Percentiles rank a stretch among this genome's conserved stretches.
These are phyloP conservation scores for Aureobasidium leucospermi DNA, from an alignment of 2,329 filamentous ascomycete genomes.

Conservation along the genomic window DNA sequence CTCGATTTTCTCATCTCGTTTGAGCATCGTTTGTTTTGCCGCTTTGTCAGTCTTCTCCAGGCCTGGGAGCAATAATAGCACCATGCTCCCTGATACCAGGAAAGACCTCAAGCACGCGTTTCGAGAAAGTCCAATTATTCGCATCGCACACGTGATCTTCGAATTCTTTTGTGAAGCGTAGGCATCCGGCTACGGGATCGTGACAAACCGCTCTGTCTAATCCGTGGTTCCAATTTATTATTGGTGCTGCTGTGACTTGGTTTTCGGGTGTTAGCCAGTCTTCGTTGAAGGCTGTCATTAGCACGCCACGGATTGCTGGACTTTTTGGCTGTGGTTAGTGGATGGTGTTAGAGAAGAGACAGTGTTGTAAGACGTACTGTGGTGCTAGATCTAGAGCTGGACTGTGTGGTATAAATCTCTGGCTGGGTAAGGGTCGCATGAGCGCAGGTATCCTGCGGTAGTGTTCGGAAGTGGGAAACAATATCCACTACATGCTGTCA, in stretches of 20 bases:
- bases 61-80: neutral
- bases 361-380: neutral
- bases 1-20: no score
- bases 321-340: neutral
- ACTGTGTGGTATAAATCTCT: conserved; percentile 12
- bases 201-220: neutral
- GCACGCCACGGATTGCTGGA: conserved; percentile 2
- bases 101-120: neutral
- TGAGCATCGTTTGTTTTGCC: no score
- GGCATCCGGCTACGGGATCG: neutral
- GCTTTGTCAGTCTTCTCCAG: neutral
- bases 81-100: neutral
- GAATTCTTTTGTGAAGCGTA: conserved; percentile 7
- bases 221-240: neutral
- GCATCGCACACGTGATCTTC: neutral
- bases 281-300: conserved; percentile 5
- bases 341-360: neutral
- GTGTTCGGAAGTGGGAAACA: conserved; percentile 9
- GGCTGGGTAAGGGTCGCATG: conserved; percentile 8
- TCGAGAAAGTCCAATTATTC: conserved; percentile 2
- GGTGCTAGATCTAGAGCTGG: conserved; percentile 10
- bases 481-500: conserved; percentile 2
- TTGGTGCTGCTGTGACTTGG: neutral
- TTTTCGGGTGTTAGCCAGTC: conserved; percentile 13
- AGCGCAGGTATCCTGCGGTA: conserved; percentile 11